Percentiles rank a stretch among this genome's conserved stretches.
Conservation (phyloP, 306 rosid genomes). For the Lathyrus oleraceus region DNA sequence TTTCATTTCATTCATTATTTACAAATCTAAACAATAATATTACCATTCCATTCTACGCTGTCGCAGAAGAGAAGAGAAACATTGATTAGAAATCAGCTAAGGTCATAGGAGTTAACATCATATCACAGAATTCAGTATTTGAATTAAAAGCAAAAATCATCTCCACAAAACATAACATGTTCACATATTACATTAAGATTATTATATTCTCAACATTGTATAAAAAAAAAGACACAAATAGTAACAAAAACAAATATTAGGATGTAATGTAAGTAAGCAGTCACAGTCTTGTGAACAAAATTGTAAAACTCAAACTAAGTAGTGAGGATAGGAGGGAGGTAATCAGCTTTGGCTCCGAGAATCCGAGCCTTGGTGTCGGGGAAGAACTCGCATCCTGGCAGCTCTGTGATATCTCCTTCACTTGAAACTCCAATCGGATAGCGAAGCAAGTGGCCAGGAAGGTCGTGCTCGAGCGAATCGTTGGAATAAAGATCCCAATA, state of each 20-base stretch:
- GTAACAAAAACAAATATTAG: slow-evolving; percentile 26
- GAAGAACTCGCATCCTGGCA: slow-evolving; percentile 64
- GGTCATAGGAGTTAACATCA: slow-evolving; percentile 27
- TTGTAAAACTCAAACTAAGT: slow-evolving; percentile 46
- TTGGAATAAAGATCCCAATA: slow-evolving; percentile 69
- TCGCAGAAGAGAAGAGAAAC: too few relatives aligned
- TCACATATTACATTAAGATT: slow-evolving; percentile 31
- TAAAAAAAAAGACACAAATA: not conserved
- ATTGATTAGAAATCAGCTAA: slow-evolving; percentile 16
- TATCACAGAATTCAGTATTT: slow-evolving; percentile 18
- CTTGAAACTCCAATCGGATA: slow-evolving; percentile 53
- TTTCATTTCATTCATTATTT: too few relatives aligned
- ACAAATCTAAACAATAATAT: too few relatives aligned
- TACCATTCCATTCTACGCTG: too few relatives aligned
- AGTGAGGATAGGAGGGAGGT: slow-evolving; percentile 74
- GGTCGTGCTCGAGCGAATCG: slow-evolving; percentile 60
- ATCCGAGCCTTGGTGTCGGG: slow-evolving; percentile 75
- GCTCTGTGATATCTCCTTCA: slow-evolving; percentile 55
- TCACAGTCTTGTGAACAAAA: slow-evolving; percentile 1
- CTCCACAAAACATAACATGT: slow-evolving; percentile 25
- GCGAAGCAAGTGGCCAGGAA: slow-evolving; percentile 76
- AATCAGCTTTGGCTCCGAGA: slow-evolving; percentile 65
- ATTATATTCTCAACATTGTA: slow-evolving; percentile 25
- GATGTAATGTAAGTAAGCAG: slow-evolving; percentile 27
- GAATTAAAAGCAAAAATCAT: not conserved